Evolutionary conservation across 139 green algal species (phyloP), one percentile per base, ranked within the genome.

Genomic region (Chlorella sp.): DNA sequence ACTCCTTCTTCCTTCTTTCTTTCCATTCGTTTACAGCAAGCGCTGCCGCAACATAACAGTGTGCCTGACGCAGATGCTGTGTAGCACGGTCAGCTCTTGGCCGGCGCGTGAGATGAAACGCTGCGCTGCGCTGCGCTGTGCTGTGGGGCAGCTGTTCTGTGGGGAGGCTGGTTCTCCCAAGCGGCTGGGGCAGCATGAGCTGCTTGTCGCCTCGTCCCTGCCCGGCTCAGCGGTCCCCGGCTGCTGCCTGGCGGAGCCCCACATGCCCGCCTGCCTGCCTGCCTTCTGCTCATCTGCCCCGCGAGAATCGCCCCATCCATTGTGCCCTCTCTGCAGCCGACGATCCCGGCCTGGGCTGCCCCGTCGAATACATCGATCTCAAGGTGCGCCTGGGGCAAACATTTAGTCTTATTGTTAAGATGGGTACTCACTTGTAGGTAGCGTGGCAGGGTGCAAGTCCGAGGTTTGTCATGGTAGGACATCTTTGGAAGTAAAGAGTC

Each of bases 321-420:
- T 24, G 22, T 18, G 66, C 64, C 48, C 32, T n/a, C 24, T 22
- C 83, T 91, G 87, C 94, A 97, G 96, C 86, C 69, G 96, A 97
- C 64, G 95, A 99, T 69, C 94, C 94, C 2, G 92, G 93, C 0
- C 92, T 99, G 39, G 97, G 97, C 26, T 96, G 93, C 90, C 97
- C 97, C 21, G 96, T 98, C 15, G 95, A 98, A 87, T 99, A 98
- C 95, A 99, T 99, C 86, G 85, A 85, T 48, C 91, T 99, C 7
- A 95, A 95, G 85, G 83, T 87, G 61, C 0, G 81, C 7, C n/a
- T 53, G 69, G 11, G 69, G 11, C 11, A 28, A 14, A 22, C 16
- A 32, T 32, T 75, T 18, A 68, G 15, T 68, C 15, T 68, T 14
- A 18, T 24, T 68, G 60, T 68, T 68, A n/a, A n/a, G n/a, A n/a